Conservation (phyloP, 352 stramenopile species). For the Pythium dissotocum region DNA sequence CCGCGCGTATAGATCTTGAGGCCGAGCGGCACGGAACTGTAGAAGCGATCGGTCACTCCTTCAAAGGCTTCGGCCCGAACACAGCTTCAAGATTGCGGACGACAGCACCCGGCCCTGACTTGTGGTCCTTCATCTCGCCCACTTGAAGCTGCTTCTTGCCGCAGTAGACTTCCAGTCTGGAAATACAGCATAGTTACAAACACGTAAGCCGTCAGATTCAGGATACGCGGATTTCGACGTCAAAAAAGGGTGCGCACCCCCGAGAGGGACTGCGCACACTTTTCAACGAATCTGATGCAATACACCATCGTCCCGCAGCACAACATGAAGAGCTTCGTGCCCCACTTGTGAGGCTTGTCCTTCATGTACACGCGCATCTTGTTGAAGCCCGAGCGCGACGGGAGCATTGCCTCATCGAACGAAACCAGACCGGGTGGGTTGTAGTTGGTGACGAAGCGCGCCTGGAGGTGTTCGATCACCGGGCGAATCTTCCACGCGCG, state of each 20-base stretch:
- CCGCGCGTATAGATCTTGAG: background rate
- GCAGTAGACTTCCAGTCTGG: constrained; percentile 9
- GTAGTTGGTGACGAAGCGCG: background rate
- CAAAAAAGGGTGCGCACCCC: too few species aligned
- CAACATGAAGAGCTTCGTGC: constrained; percentile 15
- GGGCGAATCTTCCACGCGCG: background rate
- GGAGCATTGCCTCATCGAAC: constrained; percentile 12
- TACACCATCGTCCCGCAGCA: constrained; percentile 4
- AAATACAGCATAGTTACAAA: background rate
- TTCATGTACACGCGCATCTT: constrained; percentile 8
- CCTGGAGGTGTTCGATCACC: background rate
- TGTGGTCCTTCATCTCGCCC: constrained; percentile 1
- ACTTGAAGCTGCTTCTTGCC: background rate
- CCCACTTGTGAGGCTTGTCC: constrained; percentile 23
- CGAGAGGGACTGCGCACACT: background rate
- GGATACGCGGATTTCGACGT: too few species aligned
- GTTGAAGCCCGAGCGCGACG: background rate
- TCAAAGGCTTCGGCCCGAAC: background rate
- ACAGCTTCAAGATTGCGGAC: background rate
- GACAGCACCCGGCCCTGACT: background rate
- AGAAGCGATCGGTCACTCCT: background rate
- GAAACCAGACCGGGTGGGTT: background rate
- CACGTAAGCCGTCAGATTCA: background rate
- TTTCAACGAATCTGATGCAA: constrained; percentile 1
- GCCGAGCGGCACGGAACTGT: background rate